Conservation (phyloP, 1,284 basidiomycete species). For the Cryptococcus floricola region DNA sequence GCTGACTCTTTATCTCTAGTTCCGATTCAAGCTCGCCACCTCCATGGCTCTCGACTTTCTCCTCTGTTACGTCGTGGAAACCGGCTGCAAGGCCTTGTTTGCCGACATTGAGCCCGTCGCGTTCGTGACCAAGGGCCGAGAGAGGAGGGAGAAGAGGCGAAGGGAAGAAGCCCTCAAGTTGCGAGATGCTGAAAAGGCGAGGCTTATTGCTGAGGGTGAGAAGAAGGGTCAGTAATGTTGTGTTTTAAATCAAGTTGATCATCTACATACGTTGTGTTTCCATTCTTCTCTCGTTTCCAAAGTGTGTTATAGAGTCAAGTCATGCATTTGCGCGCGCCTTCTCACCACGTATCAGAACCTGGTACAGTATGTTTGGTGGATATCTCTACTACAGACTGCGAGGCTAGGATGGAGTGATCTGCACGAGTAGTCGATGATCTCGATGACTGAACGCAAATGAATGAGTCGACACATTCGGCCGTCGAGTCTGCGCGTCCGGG, state of each 20-base stretch:
- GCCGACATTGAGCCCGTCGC: constrained; percentile 80
- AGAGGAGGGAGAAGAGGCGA: constrained; percentile 59
- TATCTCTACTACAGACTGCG: too few species aligned
- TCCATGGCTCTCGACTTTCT: constrained; percentile 85
- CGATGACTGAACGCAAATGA: too few species aligned
- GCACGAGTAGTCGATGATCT: too few species aligned
- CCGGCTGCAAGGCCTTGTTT: constrained; percentile 77
- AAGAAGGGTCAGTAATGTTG: constrained; percentile 23
- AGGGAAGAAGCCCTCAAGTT: constrained; percentile 35
- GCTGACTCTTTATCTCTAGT: constrained; percentile 52
- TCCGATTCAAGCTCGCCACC: constrained; percentile 69
- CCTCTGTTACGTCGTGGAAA: constrained; percentile 82
- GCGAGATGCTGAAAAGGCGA: constrained; percentile 20
- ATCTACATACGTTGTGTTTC: too few species aligned
- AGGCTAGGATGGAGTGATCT: too few species aligned
- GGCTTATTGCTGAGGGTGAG: constrained; percentile 14
- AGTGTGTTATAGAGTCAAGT: too few species aligned
- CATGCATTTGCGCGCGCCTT: too few species aligned
- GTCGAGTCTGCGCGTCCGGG: too few species aligned
- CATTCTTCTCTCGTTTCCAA: too few species aligned
- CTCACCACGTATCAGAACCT: too few species aligned
- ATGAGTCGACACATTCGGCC: too few species aligned
- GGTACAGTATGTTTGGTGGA: too few species aligned
- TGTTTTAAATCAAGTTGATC: neutral
- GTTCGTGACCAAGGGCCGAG: constrained; percentile 77